Conservation (phyloP, 805 yeast genomes). For the Lachancea sp. region DNA sequence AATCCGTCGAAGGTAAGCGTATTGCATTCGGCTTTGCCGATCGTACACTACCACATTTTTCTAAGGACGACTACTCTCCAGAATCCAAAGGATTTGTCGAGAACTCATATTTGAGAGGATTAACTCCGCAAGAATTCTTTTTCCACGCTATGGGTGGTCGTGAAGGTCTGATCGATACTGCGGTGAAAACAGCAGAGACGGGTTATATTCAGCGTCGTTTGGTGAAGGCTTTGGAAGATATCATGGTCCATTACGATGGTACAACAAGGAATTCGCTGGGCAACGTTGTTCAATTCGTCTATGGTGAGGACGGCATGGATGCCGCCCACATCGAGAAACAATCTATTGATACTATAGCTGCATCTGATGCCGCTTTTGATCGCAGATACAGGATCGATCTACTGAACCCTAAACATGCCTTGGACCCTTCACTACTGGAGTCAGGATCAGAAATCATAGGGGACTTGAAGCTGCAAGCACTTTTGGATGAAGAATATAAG, state of each 20-base stretch:
- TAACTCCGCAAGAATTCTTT: conserved; percentile 97
- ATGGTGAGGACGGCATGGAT: conserved; percentile 99
- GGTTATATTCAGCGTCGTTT: conserved; percentile 98
- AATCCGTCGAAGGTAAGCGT: conserved; percentile 99
- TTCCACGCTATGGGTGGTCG: conserved; percentile 99
- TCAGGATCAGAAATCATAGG: conserved; percentile 88
- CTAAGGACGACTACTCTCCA: conserved; percentile 97
- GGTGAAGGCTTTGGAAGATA: conserved; percentile 93
- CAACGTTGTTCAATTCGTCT: conserved; percentile 89
- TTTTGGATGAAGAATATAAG: conserved; percentile 76
- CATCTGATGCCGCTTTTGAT: conserved; percentile 78
- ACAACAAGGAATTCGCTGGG: conserved; percentile 97
- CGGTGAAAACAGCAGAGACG: conserved; percentile 98
- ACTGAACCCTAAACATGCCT: conserved; percentile 56
- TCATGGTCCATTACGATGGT: conserved; percentile 97
- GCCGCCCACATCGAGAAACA: conserved; percentile 98
- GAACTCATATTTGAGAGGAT: conserved; percentile 92
- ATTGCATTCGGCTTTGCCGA: conserved; percentile 96
- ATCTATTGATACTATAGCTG: conserved; percentile 91
- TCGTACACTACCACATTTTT: conserved; percentile 94
- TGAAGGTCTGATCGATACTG: conserved; percentile 99
- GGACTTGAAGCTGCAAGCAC: conserved; percentile 72
- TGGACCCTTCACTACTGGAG: conserved; percentile 72
- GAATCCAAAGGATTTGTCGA: conserved; percentile 98
- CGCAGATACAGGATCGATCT: conserved; percentile 81